phyloP scores from a whole-genome alignment of 805 yeast genomes.

The Wickerhamomyces mucosus region DNA sequence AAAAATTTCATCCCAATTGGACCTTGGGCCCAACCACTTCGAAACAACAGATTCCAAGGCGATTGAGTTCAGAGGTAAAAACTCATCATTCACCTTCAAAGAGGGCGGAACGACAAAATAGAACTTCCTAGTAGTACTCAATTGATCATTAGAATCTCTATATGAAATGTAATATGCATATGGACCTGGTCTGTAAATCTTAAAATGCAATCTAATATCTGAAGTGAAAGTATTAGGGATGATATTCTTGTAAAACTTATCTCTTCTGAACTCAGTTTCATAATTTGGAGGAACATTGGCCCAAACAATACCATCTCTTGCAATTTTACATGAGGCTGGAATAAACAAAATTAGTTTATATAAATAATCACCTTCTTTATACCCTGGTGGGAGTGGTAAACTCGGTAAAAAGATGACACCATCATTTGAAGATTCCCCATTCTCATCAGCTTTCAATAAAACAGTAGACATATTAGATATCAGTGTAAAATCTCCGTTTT shows the following conservation, averaged over 20 bases:
- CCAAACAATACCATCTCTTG: conserved; percentile 63
- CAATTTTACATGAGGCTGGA: conserved; percentile 66
- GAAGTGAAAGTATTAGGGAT: conserved; percentile 51
- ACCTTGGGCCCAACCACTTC: conserved; percentile 75
- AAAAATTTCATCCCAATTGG: conserved; percentile 62
- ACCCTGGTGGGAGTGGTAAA: conserved; percentile 25
- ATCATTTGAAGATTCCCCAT: conserved; percentile 25
- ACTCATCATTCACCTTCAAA: conserved; percentile 43
- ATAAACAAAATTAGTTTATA: conserved; percentile 50
- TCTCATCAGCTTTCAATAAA: conserved; percentile 24
- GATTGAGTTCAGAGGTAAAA: conserved; percentile 66
- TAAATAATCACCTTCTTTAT: conserved; percentile 32
- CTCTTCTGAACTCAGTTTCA: conserved; percentile 41
- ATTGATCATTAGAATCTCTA: conserved; percentile 24
- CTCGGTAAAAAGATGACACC: conserved; percentile 33
- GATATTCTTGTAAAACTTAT: conserved; percentile 39
- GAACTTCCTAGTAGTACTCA: conserved; percentile 46
- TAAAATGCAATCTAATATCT: conserved; percentile 52
- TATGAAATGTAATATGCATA: conserved; percentile 67
- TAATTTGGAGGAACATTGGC: conserved; percentile 56
- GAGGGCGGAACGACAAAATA: conserved; percentile 79
- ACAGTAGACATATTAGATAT: conserved; percentile 19
- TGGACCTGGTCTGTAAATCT: conserved; percentile 67
- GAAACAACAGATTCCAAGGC: conserved; percentile 81
- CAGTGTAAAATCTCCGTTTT: no score